These are phyloP conservation scores for Pseudogymnoascus sp. DNA, from an alignment of 2,329 filamentous ascomycete species.

Conservation along the genomic window DNA sequence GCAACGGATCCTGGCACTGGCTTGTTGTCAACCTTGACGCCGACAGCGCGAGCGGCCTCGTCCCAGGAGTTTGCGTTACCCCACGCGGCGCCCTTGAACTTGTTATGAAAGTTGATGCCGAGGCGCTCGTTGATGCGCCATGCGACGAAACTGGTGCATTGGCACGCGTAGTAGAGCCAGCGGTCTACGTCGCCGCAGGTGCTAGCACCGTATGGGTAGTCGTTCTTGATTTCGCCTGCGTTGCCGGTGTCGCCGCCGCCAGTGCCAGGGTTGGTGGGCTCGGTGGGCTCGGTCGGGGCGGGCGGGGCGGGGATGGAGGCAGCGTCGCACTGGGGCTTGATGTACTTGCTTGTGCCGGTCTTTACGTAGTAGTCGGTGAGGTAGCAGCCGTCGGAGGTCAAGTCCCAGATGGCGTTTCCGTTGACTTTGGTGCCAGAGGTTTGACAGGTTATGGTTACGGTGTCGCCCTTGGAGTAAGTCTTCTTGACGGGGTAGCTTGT, in stretches of 20 bases:
- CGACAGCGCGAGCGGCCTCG: neutral
- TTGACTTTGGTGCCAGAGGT: constrained; percentile 12
- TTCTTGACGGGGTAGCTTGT: constrained; percentile 15
- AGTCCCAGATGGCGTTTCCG: constrained; percentile 21
- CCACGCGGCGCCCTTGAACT: constrained; percentile 10
- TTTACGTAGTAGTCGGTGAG: constrained; percentile 24
- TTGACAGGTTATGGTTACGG: constrained; percentile 12
- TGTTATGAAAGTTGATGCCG: constrained; percentile 10
- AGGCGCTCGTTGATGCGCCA: constrained; percentile 12
- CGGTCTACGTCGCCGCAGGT: constrained; percentile 9
- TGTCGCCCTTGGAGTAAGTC: constrained; percentile 6
- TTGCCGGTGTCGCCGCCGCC: neutral
- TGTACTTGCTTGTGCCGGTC: constrained; percentile 14
- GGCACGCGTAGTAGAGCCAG: constrained; percentile 12
- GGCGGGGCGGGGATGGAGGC: neutral
- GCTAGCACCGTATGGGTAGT: constrained; percentile 10
- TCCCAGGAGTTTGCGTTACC: constrained; percentile 2
- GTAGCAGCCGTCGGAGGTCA: constrained; percentile 23
- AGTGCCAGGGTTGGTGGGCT: too few relatives aligned
- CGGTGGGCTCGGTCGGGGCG: neutral
- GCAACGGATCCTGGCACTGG: neutral
- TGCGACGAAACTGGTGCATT: constrained; percentile 13
- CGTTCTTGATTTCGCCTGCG: constrained; percentile 9
- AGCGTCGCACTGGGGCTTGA: neutral
- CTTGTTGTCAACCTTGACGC: neutral